Evolutionary conservation across 139 green algal species (phyloP), one percentile per base, ranked within the genome.

Genomic region (Chlorella sorokiniana): DNA sequence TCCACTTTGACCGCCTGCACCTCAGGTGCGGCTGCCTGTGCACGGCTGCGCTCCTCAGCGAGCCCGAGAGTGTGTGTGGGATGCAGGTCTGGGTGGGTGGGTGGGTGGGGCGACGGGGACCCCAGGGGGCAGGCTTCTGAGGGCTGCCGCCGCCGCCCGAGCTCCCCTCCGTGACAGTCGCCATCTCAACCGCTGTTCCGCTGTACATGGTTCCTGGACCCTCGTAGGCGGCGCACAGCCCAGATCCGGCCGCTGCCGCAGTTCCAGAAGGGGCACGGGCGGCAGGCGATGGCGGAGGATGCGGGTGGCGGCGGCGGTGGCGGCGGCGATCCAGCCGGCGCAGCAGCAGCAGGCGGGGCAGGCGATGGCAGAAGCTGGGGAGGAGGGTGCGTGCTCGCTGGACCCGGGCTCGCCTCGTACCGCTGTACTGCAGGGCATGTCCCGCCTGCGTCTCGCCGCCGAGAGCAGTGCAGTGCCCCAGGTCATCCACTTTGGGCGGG

Each of bases 1-100:
- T 67, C 75, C 45, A 75, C 16, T 79, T 87, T 64, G 83, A 87
- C 59, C 63, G 69, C 62, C 80, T 87, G 22, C 83, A 87, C 59
- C 54, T 87, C 42, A 78, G 73, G 78, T 84, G 44, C 6, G 5
- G 7, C 20, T 1, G 20, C 22, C 25, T 7, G 22, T 73, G 38
- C 4, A 14, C 7, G 40, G 41, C 3, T n/a, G 33, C 52, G 52
- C 27, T 20, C 27, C 22, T n/a, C 52, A 20, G 52, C 52, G 27
- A 3, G 52, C 52, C 25, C 52, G 22, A n/a, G 22, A 61, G 52
- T 63, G 54, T 29, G n/a, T n/a, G n/a, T n/a, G n/a, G n/a, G n/a
- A n/a, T n/a, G n/a, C n/a, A n/a, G n/a, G n/a, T n/a, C n/a, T n/a
- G n/a, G n/a, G n/a, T n/a, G n/a, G n/a, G n/a, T n/a, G n/a, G n/a